Evolutionary conservation across 352 stramenopile genomes (phyloP), one percentile per base, ranked within the genome.

Genomic region (Phytophthora quininea): DNA sequence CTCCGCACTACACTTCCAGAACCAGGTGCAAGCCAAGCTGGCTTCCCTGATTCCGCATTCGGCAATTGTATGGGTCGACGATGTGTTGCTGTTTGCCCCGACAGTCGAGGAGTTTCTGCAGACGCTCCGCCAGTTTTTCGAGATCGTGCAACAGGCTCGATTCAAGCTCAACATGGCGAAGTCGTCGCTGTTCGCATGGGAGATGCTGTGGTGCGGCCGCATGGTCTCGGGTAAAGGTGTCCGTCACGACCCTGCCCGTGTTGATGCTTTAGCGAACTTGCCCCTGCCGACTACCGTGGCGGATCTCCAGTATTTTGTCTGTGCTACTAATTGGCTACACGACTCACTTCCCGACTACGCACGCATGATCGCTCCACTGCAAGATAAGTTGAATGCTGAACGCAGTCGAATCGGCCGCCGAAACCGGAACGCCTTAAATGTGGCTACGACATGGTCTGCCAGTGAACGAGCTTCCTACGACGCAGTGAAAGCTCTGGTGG

Each of bases 131-230:
- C 27, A 54, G 12, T 79, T 73, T 33, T 75, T 76, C 29, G 42
- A 50, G 6, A 46, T 75, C 10, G 29, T 70, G 27, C 29, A 12
- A 4, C 14, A 33, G 1, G 33, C 40, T 47, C 35, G 33, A 1
- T 43, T 78, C n/a, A 75, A 75, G 54, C 56, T 70, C 3, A 54
- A 62, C 60, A 9, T 55, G 10, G 37, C 52, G 1, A 79, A 75
- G 56, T 58, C 19, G 10, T 54, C 51, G 1, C 35, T 73, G 4
- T 76, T 72, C 52, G 35, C 52, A 14, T 32, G 11, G 4, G 27
- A 56, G 19, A 47, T 76, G 1, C 48, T 51, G 40, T 79, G 67
- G 67, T 79, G 67, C 15, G 67, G 70, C 0, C 51, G 56, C n/a
- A n/a, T 73, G 0, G 61, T 79, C 40, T 62, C 48, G 4, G 42